phyloP scores from a whole-genome alignment of 176 grass and related monocot species.

The Poa annua region DNA sequence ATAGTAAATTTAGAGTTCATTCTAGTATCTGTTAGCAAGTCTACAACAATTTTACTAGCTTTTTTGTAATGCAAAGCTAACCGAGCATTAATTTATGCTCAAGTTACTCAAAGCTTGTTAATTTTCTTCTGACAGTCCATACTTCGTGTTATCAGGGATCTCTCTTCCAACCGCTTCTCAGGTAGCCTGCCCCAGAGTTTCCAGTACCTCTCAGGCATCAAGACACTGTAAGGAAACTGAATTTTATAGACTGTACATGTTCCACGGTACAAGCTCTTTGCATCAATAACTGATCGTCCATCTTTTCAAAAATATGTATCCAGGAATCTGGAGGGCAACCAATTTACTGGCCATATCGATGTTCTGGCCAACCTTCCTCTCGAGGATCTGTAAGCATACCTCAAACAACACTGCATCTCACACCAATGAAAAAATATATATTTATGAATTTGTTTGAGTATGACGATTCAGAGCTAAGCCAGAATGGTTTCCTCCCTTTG shows the following conservation, averaged over 20 bases:
- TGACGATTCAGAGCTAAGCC: conserved; percentile 38
- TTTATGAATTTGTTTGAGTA: background rate
- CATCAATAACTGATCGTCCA: conserved; percentile 17
- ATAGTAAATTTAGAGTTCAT: background rate
- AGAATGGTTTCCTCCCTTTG: conserved; percentile 39
- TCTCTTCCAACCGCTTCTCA: conserved; percentile 88
- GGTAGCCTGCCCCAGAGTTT: conserved; percentile 86
- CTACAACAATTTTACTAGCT: background rate
- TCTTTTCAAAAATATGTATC: conserved; percentile 36
- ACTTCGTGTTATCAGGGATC: conserved; percentile 68
- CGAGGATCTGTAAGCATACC: conserved; percentile 77
- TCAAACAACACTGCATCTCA: conserved; percentile 36
- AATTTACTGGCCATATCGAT: conserved; percentile 71
- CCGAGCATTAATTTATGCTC: background rate
- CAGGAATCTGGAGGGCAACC: conserved; percentile 92
- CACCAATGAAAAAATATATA: background rate
- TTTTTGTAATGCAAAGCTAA: background rate
- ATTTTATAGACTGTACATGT: conserved; percentile 9
- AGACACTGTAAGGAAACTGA: conserved; percentile 70
- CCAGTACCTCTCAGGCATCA: conserved; percentile 62
- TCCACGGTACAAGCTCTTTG: background rate
- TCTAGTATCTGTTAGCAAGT: background rate
- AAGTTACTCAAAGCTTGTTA: background rate
- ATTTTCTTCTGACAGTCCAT: conserved; percentile 1
- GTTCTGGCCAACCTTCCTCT: conserved; percentile 71